phyloP scores from a whole-genome alignment of 345 rosid species.

The Moringa oleifera region DNA sequence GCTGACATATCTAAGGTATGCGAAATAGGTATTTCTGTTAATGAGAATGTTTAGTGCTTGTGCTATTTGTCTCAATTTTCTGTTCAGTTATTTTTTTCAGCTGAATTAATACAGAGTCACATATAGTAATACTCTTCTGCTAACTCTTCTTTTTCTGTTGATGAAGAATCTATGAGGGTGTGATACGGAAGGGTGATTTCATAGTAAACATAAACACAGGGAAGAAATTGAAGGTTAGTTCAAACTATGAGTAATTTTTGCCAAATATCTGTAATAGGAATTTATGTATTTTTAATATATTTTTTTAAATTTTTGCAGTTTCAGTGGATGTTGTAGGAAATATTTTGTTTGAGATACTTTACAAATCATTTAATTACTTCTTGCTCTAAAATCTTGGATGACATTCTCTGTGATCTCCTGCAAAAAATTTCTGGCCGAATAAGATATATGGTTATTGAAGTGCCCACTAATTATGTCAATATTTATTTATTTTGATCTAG shows the following conservation, averaged over 20 bases:
- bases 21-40: constrained; percentile 5
- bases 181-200: constrained; percentile 90
- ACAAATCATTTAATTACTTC: not conserved
- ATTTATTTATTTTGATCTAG: too few species aligned
- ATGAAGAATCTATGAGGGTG: constrained; percentile 88
- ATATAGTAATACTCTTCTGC: constrained; percentile 8
- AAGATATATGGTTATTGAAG: not conserved
- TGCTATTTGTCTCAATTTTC: not conserved
- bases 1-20: constrained; percentile 79
- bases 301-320: too few species aligned
- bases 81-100: not conserved
- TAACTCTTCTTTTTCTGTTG: constrained; percentile 20
- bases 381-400: not conserved
- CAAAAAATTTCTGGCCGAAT: not conserved
- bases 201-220: constrained; percentile 87
- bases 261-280: too few species aligned
- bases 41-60: not conserved
- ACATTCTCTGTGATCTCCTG: not conserved
- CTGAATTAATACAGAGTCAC: not conserved
- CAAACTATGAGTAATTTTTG: not conserved
- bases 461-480: not conserved
- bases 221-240: constrained; percentile 84
- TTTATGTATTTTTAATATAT: too few species aligned
- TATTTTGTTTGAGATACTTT: not conserved
- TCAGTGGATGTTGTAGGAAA: not conserved